phyloP scores from a whole-genome alignment of 768 basidiomycete genomes.

The Coprinopsis strossmayeri region DNA sequence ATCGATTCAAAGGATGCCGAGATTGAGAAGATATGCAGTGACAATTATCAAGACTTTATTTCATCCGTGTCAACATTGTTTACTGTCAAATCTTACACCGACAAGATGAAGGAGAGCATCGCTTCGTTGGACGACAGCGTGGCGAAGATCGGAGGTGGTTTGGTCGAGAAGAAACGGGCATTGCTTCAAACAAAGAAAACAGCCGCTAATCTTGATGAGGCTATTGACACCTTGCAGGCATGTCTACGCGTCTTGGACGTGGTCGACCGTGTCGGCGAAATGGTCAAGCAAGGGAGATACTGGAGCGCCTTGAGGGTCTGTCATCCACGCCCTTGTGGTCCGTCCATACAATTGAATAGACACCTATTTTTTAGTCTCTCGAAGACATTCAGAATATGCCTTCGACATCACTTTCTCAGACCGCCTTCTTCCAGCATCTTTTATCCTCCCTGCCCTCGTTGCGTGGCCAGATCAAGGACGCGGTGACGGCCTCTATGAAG shows the following conservation, averaged over 20 bases:
- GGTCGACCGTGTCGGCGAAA: conserved; percentile 84
- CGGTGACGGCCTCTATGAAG: conserved; percentile 91
- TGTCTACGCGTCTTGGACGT: conserved; percentile 90
- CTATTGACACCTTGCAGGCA: conserved; percentile 91
- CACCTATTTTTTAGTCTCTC: conserved; percentile 58
- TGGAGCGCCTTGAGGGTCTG: conserved; percentile 95
- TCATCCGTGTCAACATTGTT: conserved; percentile 95
- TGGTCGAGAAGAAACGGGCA: conserved; percentile 91
- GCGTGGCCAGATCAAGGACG: conserved; percentile 83
- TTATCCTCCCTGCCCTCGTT: conserved; percentile 88
- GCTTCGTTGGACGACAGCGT: conserved; percentile 84
- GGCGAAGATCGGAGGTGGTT: conserved; percentile 75
- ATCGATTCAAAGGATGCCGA: conserved; percentile 93
- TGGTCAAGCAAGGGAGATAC: conserved; percentile 91
- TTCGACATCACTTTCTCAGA: conserved; percentile 82
- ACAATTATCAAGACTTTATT: conserved; percentile 98
- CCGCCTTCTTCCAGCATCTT: conserved; percentile 89
- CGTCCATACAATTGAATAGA: conserved; percentile 26
- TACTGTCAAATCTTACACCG: conserved; percentile 93
- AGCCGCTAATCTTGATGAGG: conserved; percentile 91
- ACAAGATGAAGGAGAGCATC: conserved; percentile 88
- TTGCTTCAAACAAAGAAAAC: conserved; percentile 89
- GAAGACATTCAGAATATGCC: conserved; percentile 94
- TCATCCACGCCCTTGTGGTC: conserved; percentile 27
- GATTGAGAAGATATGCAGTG: conserved; percentile 92